Evolutionary conservation across 352 stramenopile species (phyloP), one percentile per base, ranked within the genome.

Genomic region (Phytophthora macrochlamydospora): DNA sequence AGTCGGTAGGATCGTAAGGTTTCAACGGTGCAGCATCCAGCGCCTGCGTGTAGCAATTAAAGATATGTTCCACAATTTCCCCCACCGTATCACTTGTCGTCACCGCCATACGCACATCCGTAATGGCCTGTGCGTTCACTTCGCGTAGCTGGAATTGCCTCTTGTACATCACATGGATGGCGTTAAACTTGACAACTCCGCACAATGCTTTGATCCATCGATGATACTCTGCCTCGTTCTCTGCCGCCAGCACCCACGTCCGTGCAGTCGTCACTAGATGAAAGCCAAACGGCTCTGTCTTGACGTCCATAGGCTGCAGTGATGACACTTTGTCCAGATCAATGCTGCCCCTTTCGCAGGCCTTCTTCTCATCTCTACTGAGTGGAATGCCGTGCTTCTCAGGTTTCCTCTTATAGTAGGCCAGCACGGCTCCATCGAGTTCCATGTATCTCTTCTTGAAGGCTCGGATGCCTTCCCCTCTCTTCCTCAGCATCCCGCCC

Each of bases 401-500:
- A 1, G 86, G 86, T 61, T 91, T 91, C 58, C 88, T 92, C 63
- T 86, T 87, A 73, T 94, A 94, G 56, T 94, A 94, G 8, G 82
- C 77, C 29, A 94, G 52, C 9, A 88, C 29, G 1, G 54, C 70
- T 45, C 83, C 82, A 38, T 92, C 87, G 24, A 94, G 65, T 56
- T 94, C 86, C 82, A 94, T 92, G 82, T 91, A 94, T 8, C 86
- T 73, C 33, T 83, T 81, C 69, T 92, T 91, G 61, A 91, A 92
- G 33, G 83, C 77, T 14, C 79, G 78, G 49, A 92, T 92, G 1
- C 67, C 86, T 53, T 92, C 86, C 4, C 86, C 86, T 42, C 83
- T 76, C 78, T 94, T 94, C 32, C 82, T 76, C 51, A 94, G 59
- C 18, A 82, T 75, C 4, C 86, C 86, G 12, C 73, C 78, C 38